Evolutionary conservation across 2,329 filamentous ascomycete genomes (phyloP), one percentile per base, ranked within the genome.

Genomic region (Aspergillus ochraceus): DNA sequence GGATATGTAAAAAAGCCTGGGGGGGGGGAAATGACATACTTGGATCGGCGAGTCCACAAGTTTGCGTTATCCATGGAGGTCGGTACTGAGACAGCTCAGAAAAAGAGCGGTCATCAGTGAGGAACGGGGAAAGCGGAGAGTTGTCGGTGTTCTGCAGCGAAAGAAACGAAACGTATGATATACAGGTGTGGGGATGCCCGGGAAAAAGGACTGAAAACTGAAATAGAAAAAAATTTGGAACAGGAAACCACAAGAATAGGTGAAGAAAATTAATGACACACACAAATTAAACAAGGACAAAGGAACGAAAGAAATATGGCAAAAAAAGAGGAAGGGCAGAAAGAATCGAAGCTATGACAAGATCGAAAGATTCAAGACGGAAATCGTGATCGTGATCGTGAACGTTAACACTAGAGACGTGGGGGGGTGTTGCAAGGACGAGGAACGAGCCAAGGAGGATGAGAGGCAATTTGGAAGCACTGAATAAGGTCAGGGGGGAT

Each of bases 61-160:
- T 80, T 80, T 73, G 78, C 78, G 75, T 80, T 79, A 76, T 80
- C 78, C 78, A 80, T 80, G 69, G 72, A 71, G 68, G 70, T 69
- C 68, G 68, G 64, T 71, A 64, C 68, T 67, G 64, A 69, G 68
- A 69, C 68, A 67, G 72, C 72, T 72, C 71, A 69, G 64, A 69
- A 71, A 70, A 68, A 61, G 67, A 74, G 70, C 72, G 70, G 67
- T 75, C 74, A 76, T 76, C 68, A 70, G 74, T 65, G 65, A 66
- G 54, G 52, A 54, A 45, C 22, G 51, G 24, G 56, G 57, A 59
- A 66, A 64, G 60, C 60, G 66, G 55, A 63, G 62, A 55, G 49
- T 52, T 62, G 70, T 71, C 30, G 63, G 55, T 62, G 70, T 71
- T 45, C 20, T 36, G 22, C 55, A 46, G 36, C 22, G 20, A 49